Percentiles rank a stretch among this genome's conserved stretches.
These are phyloP conservation scores for Epithemia pelagica DNA, from an alignment of 108 stramenopile genomes.

Conservation along the genomic window DNA sequence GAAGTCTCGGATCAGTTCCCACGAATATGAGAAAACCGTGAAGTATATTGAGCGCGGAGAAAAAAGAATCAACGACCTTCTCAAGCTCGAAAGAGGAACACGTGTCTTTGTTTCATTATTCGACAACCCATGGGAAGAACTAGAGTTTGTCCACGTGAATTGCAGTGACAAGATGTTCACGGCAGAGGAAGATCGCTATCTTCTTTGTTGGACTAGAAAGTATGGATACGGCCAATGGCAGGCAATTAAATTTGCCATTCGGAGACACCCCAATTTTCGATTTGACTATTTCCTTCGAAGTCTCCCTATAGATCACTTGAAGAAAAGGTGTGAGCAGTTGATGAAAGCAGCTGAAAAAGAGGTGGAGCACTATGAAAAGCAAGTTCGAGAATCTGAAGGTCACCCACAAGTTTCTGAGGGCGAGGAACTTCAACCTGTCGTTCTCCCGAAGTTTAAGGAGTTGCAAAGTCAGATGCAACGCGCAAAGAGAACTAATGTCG, in stretches of 20 bases:
- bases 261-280: constrained; percentile 69
- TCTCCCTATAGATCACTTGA: constrained; percentile 43
- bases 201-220: constrained; percentile 77
- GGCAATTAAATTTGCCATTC: constrained; percentile 83
- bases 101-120: constrained; percentile 64
- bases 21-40: constrained; percentile 84
- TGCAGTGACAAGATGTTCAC: constrained; percentile 63
- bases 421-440: constrained; percentile 31
- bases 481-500: constrained; percentile 23
- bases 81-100: constrained; percentile 59
- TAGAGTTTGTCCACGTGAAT: constrained; percentile 70
- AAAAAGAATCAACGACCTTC: constrained; percentile 68
- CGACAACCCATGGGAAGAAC: constrained; percentile 84
- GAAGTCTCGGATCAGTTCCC: constrained; percentile 64
- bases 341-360: constrained; percentile 84
- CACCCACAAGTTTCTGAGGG: constrained; percentile 37
- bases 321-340: constrained; percentile 75
- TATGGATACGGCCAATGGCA: constrained; percentile 86
- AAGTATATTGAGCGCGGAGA: constrained; percentile 78
- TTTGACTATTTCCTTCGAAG: constrained; percentile 80
- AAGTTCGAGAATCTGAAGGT: constrained; percentile 50
- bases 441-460: constrained; percentile 58
- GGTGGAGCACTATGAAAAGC: constrained; percentile 69
- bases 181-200: constrained; percentile 47
- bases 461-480: constrained; percentile 40